Base-by-base conservation (phyloP, 176 grass and related monocot species). In the Oryza glaberrima region DNA sequence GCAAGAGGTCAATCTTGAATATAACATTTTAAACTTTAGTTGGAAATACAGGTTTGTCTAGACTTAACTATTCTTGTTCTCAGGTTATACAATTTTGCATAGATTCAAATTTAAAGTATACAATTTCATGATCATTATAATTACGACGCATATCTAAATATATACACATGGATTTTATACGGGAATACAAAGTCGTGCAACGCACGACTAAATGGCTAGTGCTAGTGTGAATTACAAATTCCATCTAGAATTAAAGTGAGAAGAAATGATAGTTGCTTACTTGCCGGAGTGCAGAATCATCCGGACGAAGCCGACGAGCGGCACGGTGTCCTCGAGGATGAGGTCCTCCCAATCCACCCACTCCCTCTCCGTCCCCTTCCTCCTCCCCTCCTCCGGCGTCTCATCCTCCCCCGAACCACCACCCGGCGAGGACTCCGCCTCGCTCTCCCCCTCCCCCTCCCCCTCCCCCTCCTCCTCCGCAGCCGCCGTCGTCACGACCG, bases 241-340 rank as follows among this genome's bases (percentile, higher is more conserved):
- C 1, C 10, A 41, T 11, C 0, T 73, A 19, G 9, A 76, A 58
- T 15, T 45, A 11, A 75, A 51, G 74, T 52, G 10, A 70, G 20
- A 3, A 67, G 5, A 54, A 19, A 61, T 56, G 71, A 69, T 47
- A 70, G 61, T 67, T 60, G 89, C 93, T 44, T 94, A 99, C 96
- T 99, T 96, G 92, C 93, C 96, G 35, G 96, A 94, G 84, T 96
- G 93, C 61, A 99, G 96, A 73, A 99, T 94, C 96, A 99, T 99
- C 66, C 93, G 83, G 25, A 99, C 93, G 66, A 99, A 96, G 35
- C 93, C 84, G 6, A 96, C 96, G 17, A 99, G 93, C 7, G 93
- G 96, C 52, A 95, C 96, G 43, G 96, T 99, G 43, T 99, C 96
- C 91, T 96, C 86, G 84, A 99, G 85, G 70, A 99, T 99, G 69